A percentile compares a stretch with the other conserved stretches of the same genome.
These are phyloP conservation scores for Saccharum hybrid DNA, from an alignment of 202 grass and related monocot genomes.

Conservation along the genomic window DNA sequence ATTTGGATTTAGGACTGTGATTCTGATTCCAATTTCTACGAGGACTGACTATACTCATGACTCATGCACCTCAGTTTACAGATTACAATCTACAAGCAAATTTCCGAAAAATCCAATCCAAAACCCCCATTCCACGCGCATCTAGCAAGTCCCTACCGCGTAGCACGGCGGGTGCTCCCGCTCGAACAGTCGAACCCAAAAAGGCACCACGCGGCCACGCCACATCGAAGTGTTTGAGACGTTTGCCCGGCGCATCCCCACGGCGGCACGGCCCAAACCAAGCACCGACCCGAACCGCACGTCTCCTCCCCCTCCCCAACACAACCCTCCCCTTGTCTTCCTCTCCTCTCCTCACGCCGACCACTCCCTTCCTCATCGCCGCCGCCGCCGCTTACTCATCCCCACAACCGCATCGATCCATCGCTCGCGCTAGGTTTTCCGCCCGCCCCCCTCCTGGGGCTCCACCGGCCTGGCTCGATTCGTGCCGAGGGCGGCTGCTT, in stretches of 20 bases:
- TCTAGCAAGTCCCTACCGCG: background rate
- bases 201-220: conserved; percentile 8
- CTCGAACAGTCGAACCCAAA: background rate
- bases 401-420: conserved; percentile 28
- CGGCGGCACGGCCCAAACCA: conserved; percentile 19
- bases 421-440: background rate
- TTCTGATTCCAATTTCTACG: too few relatives aligned
- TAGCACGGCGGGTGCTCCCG: background rate
- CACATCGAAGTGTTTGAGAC: conserved; percentile 44
- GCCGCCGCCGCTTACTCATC: background rate
- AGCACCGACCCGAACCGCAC: conserved; percentile 48
- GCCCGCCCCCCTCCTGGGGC: too few relatives aligned
- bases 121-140: conserved; percentile 1
- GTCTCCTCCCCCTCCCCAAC: background rate
- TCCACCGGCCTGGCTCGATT: conserved; percentile 44
- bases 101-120: background rate
- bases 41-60: background rate
- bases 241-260: background rate
- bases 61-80: background rate
- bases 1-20: too few relatives aligned
- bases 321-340: background rate
- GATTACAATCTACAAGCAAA: background rate
- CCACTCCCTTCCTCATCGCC: conserved; percentile 31
- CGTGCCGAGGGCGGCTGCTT: conserved; percentile 27
- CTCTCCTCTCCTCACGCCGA: conserved; percentile 40